These are phyloP conservation scores for Blastocystis sp. DNA, from an alignment of 352 stramenopile genomes.

Conservation along the genomic window DNA sequence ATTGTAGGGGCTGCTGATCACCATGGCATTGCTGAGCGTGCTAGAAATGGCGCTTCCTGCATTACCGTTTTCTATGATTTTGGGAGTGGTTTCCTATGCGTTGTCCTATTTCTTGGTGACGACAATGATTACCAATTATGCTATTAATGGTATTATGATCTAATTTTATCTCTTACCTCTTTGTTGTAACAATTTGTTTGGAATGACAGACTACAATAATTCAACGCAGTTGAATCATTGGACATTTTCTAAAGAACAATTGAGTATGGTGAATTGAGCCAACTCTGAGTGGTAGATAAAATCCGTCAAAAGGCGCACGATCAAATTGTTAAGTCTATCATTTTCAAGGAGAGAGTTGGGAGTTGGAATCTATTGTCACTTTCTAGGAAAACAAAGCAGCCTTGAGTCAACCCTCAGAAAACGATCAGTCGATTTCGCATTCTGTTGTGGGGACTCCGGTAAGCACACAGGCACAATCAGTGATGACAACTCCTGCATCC, in stretches of 20 bases:
- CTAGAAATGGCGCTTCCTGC: conserved; percentile 84
- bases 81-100: conserved; percentile 66
- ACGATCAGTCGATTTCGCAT: background rate
- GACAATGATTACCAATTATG: conserved; percentile 37
- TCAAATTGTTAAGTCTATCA: conserved; percentile 15
- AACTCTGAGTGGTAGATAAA: background rate
- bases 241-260: conserved; percentile 6
- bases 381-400: background rate
- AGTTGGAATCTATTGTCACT: background rate
- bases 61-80: conserved; percentile 88
- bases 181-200: conserved; percentile 19
- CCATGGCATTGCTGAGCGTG: conserved; percentile 83
- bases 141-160: background rate
- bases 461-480: background rate
- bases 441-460: background rate
- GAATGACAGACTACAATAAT: conserved; percentile 1
- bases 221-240: background rate
- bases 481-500: background rate
- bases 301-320: background rate
- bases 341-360: background rate
- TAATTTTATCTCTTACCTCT: background rate
- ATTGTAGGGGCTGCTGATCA: conserved; percentile 74
- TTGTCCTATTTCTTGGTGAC: conserved; percentile 31
- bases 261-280: background rate
- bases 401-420: background rate